phyloP scores from a whole-genome alignment of 306 rosid genomes.

The Lotus japonicus region DNA sequence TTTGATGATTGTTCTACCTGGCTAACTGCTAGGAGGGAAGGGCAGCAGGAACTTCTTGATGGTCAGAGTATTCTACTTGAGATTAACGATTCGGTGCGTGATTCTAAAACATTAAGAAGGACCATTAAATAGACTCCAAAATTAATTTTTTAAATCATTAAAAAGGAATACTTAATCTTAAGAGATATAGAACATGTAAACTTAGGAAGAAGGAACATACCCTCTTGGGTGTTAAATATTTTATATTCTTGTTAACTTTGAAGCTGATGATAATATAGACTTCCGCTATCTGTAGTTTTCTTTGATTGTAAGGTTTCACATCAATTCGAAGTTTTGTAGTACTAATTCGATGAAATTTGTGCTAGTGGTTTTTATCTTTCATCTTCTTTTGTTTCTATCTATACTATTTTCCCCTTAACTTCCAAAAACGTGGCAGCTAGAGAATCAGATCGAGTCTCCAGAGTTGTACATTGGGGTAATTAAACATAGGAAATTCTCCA shows the following conservation, averaged over 20 bases:
- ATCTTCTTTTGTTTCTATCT: not conserved
- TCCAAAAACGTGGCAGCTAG: constrained; percentile 43
- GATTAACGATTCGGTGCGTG: constrained; percentile 46
- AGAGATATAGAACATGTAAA: not conserved
- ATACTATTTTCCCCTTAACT: not conserved
- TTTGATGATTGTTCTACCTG: constrained; percentile 38
- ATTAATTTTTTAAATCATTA: not conserved
- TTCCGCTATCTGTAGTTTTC: not conserved
- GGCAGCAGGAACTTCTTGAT: constrained; percentile 49
- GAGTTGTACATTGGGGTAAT: constrained; percentile 69
- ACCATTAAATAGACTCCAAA: too few species aligned
- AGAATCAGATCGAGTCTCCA: constrained; percentile 41
- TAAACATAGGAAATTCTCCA: constrained; percentile 45
- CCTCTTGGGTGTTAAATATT: not conserved
- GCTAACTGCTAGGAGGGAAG: constrained; percentile 70
- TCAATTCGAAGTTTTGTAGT: not conserved
- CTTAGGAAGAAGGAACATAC: not conserved
- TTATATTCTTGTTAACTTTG: not conserved
- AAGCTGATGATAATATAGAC: not conserved
- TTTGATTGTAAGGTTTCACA: constrained; percentile 4
- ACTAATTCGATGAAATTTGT: not conserved
- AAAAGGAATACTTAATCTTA: not conserved
- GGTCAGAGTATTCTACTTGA: constrained; percentile 52
- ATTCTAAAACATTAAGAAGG: not conserved
- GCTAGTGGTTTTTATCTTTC: not conserved